Conservation (phyloP, 441 rosid genomes). For the Erodium moschatum region DNA sequence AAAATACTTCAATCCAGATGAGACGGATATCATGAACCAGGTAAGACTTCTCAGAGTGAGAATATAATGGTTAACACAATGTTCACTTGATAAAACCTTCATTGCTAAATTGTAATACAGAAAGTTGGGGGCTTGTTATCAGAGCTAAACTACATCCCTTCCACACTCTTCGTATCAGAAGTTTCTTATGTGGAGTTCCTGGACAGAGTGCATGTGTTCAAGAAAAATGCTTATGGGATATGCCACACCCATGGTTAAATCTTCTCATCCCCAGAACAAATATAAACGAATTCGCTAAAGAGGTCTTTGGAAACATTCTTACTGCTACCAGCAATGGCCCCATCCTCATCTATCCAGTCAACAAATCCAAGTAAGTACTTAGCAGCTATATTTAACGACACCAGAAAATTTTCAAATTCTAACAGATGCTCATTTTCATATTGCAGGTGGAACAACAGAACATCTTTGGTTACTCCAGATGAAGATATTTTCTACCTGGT, state of each 20-base stretch:
- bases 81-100: background rate
- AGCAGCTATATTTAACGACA: background rate
- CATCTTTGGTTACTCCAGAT: conserved; percentile 70
- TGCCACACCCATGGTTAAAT: conserved; percentile 98
- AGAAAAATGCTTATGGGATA: conserved; percentile 91
- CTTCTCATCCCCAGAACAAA: conserved; percentile 72
- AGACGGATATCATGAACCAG: conserved; percentile 32
- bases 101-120: background rate
- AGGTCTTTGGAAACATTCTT: conserved; percentile 69
- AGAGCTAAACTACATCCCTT: conserved; percentile 34
- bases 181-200: conserved; percentile 69
- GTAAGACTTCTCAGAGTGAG: conserved; percentile 23
- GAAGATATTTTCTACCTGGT: conserved; percentile 86
- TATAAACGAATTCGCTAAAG: conserved; percentile 51
- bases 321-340: conserved; percentile 86
- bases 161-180: conserved; percentile 41
- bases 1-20: conserved; percentile 49
- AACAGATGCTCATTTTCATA: background rate
- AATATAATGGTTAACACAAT: background rate
- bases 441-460: conserved; percentile 87
- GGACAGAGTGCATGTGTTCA: conserved; percentile 79
- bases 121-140: conserved; percentile 27
- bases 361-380: conserved; percentile 64
- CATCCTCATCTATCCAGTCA: conserved; percentile 78
- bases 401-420: background rate